phyloP scores from a whole-genome alignment of 1,284 basidiomycete genomes.

The Inonotus hispidus region DNA sequence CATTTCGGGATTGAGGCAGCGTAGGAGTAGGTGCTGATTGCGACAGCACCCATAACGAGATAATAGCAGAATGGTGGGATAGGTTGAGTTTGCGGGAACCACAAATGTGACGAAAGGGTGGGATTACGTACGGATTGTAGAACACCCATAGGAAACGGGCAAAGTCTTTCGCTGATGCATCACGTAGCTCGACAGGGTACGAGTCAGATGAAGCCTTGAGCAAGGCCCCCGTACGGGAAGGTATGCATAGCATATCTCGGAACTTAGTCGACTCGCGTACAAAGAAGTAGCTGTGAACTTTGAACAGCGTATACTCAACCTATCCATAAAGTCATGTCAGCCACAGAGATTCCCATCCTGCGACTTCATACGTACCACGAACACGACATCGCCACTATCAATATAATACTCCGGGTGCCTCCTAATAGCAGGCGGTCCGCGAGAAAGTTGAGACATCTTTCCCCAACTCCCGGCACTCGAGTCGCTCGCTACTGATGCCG shows the following conservation, averaged over 20 bases:
- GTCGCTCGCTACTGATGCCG: conserved; percentile 4
- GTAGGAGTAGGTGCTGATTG: conserved; percentile 34
- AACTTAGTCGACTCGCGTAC: conserved; percentile 56
- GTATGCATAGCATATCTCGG: conserved; percentile 20
- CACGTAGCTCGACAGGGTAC: conserved; percentile 46
- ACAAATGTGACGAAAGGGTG: not conserved
- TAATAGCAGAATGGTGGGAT: conserved; percentile 44
- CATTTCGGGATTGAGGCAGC: conserved; percentile 16
- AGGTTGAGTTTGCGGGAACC: not conserved
- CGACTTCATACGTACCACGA: conserved; percentile 12
- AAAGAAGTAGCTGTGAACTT: conserved; percentile 61
- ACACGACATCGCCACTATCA: conserved; percentile 17
- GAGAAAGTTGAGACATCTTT: conserved; percentile 9
- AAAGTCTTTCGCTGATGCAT: conserved; percentile 45
- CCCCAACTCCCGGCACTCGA: conserved; percentile 6
- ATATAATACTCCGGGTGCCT: conserved; percentile 16
- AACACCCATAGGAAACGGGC: conserved; percentile 60
- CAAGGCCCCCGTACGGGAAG: conserved; percentile 36
- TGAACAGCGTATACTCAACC: conserved; percentile 46
- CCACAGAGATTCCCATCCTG: conserved; percentile 2
- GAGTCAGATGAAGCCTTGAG: conserved; percentile 40
- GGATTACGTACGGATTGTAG: conserved; percentile 33
- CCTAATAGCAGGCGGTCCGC: not conserved
- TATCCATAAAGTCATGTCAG: conserved; percentile 23
- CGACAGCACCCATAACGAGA: conserved; percentile 36